phyloP scores from a whole-genome alignment of 2,329 filamentous ascomycete species.

The Sporothrix schenckii region DNA sequence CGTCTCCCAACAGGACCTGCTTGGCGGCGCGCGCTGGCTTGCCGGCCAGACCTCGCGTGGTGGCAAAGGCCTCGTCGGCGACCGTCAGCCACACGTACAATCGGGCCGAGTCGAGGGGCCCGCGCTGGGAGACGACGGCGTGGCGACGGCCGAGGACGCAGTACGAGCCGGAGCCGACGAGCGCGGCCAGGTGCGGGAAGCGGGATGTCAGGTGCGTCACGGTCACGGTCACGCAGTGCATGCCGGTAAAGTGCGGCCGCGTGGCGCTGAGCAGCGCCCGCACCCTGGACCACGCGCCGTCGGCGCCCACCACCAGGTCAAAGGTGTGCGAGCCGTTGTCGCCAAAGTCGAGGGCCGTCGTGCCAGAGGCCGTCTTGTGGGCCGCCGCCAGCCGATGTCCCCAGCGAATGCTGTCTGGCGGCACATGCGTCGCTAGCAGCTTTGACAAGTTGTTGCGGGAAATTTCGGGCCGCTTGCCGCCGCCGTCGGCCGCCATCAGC shows the following conservation, averaged over 20 bases:
- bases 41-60: constrained; percentile 30
- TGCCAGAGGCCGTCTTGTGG: constrained; percentile 14
- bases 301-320: constrained; percentile 48
- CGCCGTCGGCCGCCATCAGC: constrained; percentile 36
- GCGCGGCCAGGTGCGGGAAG: constrained; percentile 46
- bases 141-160: constrained; percentile 46
- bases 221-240: constrained; percentile 45
- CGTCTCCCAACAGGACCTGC: constrained; percentile 37
- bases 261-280: constrained; percentile 44
- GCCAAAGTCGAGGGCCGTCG: constrained; percentile 38
- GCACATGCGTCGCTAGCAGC: constrained; percentile 43
- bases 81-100: constrained; percentile 41
- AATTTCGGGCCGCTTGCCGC: constrained; percentile 45
- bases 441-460: constrained; percentile 44
- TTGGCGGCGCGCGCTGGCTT: constrained; percentile 34
- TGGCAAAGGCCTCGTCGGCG: constrained; percentile 36
- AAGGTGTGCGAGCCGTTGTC: constrained; percentile 38
- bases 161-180: constrained; percentile 48
- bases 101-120: constrained; percentile 40
- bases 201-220: constrained; percentile 42
- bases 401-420: constrained; percentile 46
- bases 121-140: constrained; percentile 44
- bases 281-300: constrained; percentile 48
- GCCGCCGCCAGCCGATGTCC: constrained; percentile 39
- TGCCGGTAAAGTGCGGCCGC: constrained; percentile 47